Base-by-base conservation (phyloP, 345 rosid species). In the Hibiscus mutabilis region DNA sequence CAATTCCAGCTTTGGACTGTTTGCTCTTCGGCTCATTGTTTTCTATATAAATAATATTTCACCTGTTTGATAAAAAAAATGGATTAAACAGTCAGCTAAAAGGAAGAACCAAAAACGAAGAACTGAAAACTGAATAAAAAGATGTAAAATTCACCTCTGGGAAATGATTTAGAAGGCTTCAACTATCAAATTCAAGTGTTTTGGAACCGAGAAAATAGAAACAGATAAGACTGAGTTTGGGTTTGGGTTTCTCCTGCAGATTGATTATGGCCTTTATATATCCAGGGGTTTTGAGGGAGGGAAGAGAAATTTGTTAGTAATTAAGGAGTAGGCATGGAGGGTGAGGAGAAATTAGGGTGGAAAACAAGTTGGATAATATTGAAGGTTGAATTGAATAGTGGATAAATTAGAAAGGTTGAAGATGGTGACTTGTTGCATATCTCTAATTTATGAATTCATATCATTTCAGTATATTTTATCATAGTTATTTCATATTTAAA, bases 1-100 rank as follows among this genome's bases (percentile, higher is more conserved):
- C 82, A 85, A 57, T 21, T 85, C 93, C 73, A 85, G 73, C 76
- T 58, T 65, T 1, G 80, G 77, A 68, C 77, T 66, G 56, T 62
- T 49, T 12, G 61, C 77, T 66, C 71, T 75, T 62, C 53, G 58
- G 59, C 81, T 78, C 85, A 80, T 64, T 80, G 5, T 33, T 53
- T 69, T 53, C 29, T 53, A n/a, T 59, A 37, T 37, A 35, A 35
- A 35, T 7, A 35, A 35, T 37, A 37, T 37, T 35, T 37, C 42
- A 37, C 42, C 42, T 8, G 42, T 37, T 37, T 2, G 2, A 37
- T 37, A 5, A 37, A 8, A 8, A 25, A 15, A 47, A 14, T 14
- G 52, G 52, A 47, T 47, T 13, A 47, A 47, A 47, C 52, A 47
- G n/a, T 12, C n/a, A 14, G 6, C 52, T 47, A 5, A 49, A 49